Evolutionary conservation across 2,329 filamentous ascomycete genomes (phyloP).

Genomic region (Colletotrichum horii): DNA sequence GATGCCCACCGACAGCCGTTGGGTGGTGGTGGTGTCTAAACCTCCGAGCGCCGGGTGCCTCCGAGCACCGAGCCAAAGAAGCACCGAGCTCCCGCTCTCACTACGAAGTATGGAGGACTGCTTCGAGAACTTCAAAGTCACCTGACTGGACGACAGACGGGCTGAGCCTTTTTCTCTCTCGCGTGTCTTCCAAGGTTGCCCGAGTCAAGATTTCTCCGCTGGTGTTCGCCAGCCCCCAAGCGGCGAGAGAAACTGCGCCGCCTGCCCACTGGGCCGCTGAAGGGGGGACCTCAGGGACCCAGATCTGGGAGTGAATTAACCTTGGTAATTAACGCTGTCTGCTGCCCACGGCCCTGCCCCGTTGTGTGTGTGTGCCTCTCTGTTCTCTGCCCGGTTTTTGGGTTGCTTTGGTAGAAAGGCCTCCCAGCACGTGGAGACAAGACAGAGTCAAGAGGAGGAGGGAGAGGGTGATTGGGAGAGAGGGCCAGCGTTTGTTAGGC

Average conservation of each 20-base stretch:
- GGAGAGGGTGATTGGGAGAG: not conserved
- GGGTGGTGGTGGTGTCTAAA: not conserved
- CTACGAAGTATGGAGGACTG: not conserved
- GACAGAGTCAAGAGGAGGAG: not conserved
- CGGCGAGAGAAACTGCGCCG: not conserved
- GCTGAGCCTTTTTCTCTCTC: not conserved
- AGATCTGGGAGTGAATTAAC: not conserved
- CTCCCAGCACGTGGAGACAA: not conserved
- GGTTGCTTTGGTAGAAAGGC: not conserved
- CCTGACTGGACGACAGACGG: not conserved
- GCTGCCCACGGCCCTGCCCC: not conserved
- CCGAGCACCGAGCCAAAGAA: not conserved
- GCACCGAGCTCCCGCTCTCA: not conserved
- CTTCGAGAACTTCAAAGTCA: not conserved
- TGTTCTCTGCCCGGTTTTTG: not conserved
- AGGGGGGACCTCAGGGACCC: not conserved
- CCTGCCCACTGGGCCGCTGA: not conserved
- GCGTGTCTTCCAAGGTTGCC: not conserved
- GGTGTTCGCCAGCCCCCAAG: not conserved
- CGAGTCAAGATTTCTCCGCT: not conserved
- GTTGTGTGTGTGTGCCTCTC: not conserved
- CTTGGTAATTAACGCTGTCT: not conserved
- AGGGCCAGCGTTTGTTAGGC: not conserved
- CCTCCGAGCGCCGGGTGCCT: not conserved
- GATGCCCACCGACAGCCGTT: not conserved